Conservation (phyloP, 345 rosid genomes). For the Brassica incana region DNA sequence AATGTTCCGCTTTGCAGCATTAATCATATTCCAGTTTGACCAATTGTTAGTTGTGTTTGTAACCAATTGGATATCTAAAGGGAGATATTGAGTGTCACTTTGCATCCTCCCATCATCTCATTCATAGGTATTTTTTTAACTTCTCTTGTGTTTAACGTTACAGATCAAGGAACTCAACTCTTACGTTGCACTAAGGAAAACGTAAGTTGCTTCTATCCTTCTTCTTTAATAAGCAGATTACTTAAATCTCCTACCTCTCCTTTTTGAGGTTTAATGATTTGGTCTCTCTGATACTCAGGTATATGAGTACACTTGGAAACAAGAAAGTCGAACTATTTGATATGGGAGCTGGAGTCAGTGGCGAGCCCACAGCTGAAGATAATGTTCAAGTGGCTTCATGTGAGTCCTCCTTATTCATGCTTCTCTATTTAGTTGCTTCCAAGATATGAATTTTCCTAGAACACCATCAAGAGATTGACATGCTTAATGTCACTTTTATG, state of each 20-base stretch:
- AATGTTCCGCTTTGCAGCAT: not conserved
- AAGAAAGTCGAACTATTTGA: constrained; percentile 91
- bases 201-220: constrained; percentile 50
- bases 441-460: not conserved
- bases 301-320: constrained; percentile 80
- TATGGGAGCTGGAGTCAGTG: constrained; percentile 84
- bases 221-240: not conserved
- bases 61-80: not conserved
- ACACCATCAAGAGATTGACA: not conserved
- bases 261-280: constrained; percentile 5
- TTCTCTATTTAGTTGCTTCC: not conserved
- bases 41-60: not conserved
- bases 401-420: not conserved
- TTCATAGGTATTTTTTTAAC: not conserved
- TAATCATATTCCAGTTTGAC: not conserved
- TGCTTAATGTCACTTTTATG: constrained; percentile 4
- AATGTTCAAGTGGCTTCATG: not conserved
- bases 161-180: constrained; percentile 98
- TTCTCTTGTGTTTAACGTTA: constrained; percentile 25
- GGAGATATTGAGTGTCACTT: not conserved
- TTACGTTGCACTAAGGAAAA: constrained; percentile 90
- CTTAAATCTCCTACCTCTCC: constrained; percentile 4
- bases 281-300: constrained; percentile 47
- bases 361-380: constrained; percentile 49
- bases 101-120: not conserved